Conservation (phyloP, 176 grass and related monocot species). For the Bromus sterilis region DNA sequence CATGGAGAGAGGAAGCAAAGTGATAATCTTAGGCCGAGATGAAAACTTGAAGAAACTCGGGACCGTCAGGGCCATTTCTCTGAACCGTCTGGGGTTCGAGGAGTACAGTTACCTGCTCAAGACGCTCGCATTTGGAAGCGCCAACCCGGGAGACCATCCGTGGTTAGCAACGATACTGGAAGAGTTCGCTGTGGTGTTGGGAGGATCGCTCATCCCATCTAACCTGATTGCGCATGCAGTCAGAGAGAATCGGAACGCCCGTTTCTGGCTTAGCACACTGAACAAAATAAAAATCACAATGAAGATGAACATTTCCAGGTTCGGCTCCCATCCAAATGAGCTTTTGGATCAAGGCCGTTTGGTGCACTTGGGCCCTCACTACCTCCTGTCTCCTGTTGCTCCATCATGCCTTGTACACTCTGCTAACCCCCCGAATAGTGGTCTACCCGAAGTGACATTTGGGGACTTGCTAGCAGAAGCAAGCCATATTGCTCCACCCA, state of each 20-base stretch:
- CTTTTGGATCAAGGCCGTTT: neutral
- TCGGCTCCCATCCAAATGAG: neutral
- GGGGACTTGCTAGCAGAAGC: too few species aligned
- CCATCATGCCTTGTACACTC: too few species aligned
- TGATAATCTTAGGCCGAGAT: neutral
- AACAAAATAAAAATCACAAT: neutral
- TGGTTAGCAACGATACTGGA: neutral
- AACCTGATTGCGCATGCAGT: neutral
- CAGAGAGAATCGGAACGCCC: neutral
- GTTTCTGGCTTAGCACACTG: neutral
- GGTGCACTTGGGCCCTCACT: too few species aligned
- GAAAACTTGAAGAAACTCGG: neutral
- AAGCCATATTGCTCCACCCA: too few species aligned
- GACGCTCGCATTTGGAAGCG: neutral
- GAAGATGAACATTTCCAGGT: neutral
- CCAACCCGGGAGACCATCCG: neutral
- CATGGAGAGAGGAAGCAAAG: neutral
- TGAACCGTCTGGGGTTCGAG: neutral
- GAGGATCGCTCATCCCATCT: neutral
- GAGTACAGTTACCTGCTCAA: slow-evolving; percentile 16
- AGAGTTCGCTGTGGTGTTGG: neutral
- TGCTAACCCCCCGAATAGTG: too few species aligned
- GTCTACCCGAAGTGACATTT: too few species aligned
- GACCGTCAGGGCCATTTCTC: neutral
- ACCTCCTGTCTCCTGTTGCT: too few species aligned